Percentiles rank a stretch among this genome's conserved stretches.
Conservation (phyloP, 23 red algal genomes). For the Agarophyton chilense region DNA sequence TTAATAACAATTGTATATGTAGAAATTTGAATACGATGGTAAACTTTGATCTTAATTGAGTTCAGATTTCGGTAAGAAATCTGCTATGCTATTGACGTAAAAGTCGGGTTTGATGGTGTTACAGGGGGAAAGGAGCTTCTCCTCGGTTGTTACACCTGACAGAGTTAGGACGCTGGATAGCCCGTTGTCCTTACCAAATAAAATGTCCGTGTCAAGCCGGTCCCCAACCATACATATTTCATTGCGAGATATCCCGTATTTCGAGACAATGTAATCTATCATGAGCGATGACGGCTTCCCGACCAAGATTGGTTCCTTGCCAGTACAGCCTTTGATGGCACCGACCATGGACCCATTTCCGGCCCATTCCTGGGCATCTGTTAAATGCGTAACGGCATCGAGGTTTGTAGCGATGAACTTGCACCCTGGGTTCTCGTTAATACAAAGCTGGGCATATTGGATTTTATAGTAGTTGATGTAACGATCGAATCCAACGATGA, state of each 20-base stretch:
- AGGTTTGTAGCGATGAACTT: conserved; percentile 97
- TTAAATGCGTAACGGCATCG: conserved; percentile 96
- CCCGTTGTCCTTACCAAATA: conserved; percentile 99
- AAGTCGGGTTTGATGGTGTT: conserved; percentile 83
- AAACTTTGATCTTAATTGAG: neutral
- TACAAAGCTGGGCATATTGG: conserved; percentile 98
- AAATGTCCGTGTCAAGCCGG: conserved; percentile 95
- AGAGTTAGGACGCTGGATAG: conserved; percentile 79
- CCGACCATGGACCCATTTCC: conserved; percentile 99
- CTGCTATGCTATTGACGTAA: conserved; percentile 87
- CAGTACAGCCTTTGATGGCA: conserved; percentile 96
- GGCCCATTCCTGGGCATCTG: conserved; percentile 99
- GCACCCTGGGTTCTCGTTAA: conserved; percentile 88
- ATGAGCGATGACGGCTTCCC: conserved; percentile 95
- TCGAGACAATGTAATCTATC: conserved; percentile 96
- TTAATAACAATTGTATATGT: conserved; percentile 40
- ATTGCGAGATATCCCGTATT: conserved; percentile 69
- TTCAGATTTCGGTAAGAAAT: conserved; percentile 71
- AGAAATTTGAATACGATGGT: conserved; percentile 2
- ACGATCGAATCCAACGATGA: conserved; percentile 99
- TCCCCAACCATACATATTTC: conserved; percentile 99
- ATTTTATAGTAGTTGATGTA: conserved; percentile 99
- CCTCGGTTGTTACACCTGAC: conserved; percentile 91
- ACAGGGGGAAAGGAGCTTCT: conserved; percentile 55
- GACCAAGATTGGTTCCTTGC: conserved; percentile 93